Base-by-base conservation (phyloP, 1,139 yeast species). In the Taiozyma sp. region DNA sequence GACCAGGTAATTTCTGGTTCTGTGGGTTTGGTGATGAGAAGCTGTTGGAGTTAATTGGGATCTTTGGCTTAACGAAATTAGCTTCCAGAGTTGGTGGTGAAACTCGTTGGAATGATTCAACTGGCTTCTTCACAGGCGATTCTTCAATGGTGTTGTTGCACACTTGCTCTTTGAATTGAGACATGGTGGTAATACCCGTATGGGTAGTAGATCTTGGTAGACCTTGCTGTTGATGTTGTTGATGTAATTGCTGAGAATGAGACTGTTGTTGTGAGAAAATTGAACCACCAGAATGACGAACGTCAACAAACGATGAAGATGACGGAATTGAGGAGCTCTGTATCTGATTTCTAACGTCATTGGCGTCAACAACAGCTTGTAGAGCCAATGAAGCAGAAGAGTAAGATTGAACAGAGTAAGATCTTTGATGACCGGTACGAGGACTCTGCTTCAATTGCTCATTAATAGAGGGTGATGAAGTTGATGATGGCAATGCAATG, bases 341-440 rank as follows among this genome's bases (percentile, higher is more conserved):
- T 19, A 69, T 68, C 28, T 61, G 63, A 32, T 69, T 67, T 56
- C 73, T 63, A 30, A 66, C 63, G 47, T 76, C 78, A 47, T 76
- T 81, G 8, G 80, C 81, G 55, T 76, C 77, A 16, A 81, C 88
- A 47, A 83, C 84, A 0, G 89, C 88, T 62, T 83, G 86, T 55
- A 84, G 70, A 13, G 85, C 89, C 53, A 74, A 64, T 45, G 86
- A 80, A 10, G 88, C 88, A 9, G 86, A 56, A 22, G 55, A 53
- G 51, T 56, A 56, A 28, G 63, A 60, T 47, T 60, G 62, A 5
- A 58, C 57, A 4, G 64, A 72, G 3, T 80, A 69, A 10, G 65
- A 63, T 57, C 69, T 67, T 50, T 62, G 60, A 47, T 62, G 64
- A n/a, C 55, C 55, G 43, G 52, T 49, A 34, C 44, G 47, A 45